Conservation (phyloP, 2,329 filamentous ascomycete species). For the Triangularia verruculosa region DNA sequence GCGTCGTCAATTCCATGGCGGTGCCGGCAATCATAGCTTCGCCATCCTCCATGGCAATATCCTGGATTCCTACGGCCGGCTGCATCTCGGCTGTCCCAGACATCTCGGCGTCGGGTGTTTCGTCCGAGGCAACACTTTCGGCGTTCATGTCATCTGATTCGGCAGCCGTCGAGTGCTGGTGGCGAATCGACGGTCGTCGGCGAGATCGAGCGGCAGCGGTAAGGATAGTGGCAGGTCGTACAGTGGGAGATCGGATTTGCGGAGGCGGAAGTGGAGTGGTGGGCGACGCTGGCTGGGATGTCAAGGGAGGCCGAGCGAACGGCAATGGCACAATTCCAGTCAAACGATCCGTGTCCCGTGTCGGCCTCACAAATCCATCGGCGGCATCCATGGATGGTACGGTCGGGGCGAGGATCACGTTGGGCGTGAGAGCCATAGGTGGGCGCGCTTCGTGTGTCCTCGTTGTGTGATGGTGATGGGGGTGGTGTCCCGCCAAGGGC, state of each 20-base stretch:
- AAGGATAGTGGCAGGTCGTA: constrained; percentile 51
- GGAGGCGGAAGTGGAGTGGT: constrained; percentile 75
- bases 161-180: constrained; percentile 78
- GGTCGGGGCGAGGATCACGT: constrained; percentile 58
- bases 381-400: constrained; percentile 64
- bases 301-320: constrained; percentile 63
- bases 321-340: constrained; percentile 76
- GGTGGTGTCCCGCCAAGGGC: constrained; percentile 45
- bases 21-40: constrained; percentile 75
- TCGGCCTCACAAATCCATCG: constrained; percentile 75
- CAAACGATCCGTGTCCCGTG: constrained; percentile 77
- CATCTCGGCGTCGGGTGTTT: constrained; percentile 72
- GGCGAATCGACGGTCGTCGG: constrained; percentile 79
- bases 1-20: constrained; percentile 70
- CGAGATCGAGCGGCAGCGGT: constrained; percentile 55
- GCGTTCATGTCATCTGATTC: constrained; percentile 83
- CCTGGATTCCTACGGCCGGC: constrained; percentile 78
- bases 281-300: constrained; percentile 89
- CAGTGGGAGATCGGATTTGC: constrained; percentile 56
- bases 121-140: constrained; percentile 79
- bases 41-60: constrained; percentile 74
- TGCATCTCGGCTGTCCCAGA: constrained; percentile 78
- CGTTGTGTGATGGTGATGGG: constrained; percentile 36
- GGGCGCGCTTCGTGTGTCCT: constrained; percentile 51
- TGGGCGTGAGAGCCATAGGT: constrained; percentile 47